Conservation (phyloP, 345 rosid species). For the Populus ilicifolia region DNA sequence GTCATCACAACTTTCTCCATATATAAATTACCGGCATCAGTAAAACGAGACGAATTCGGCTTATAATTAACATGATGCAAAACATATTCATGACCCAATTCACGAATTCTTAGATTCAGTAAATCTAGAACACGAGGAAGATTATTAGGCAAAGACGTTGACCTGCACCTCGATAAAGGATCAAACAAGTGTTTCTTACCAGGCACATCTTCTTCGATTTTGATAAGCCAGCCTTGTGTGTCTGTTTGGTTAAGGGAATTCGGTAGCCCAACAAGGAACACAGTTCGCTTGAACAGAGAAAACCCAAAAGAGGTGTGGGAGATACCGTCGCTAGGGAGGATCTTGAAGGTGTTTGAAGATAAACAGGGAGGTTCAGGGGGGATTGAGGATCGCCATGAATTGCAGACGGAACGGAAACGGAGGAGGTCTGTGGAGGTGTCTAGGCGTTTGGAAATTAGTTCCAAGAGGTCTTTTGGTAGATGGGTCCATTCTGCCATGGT, state of each 20-base stretch:
- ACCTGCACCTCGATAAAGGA: constrained; percentile 54
- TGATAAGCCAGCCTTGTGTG: constrained; percentile 56
- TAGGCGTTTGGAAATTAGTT: constrained; percentile 44
- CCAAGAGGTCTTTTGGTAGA: constrained; percentile 67
- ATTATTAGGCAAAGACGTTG: constrained; percentile 30
- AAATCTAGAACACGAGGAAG: constrained; percentile 53
- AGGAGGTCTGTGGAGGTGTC: constrained; percentile 50
- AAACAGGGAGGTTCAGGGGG: constrained; percentile 34
- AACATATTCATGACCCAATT: constrained; percentile 67
- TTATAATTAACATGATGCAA: constrained; percentile 44
- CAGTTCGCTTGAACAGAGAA: constrained; percentile 59
- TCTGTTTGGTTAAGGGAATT: constrained; percentile 18
- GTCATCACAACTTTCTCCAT: constrained; percentile 73
- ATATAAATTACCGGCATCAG: constrained; percentile 42
- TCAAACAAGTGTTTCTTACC: constrained; percentile 43
- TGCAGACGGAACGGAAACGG: constrained; percentile 78
- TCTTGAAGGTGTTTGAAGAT: constrained; percentile 28
- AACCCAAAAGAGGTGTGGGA: constrained; percentile 45
- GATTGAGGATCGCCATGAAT: constrained; percentile 68
- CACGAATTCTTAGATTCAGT: constrained; percentile 35
- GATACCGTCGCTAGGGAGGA: constrained; percentile 55
- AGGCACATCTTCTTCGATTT: constrained; percentile 45
- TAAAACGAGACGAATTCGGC: constrained; percentile 7
- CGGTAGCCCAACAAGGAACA: constrained; percentile 48
- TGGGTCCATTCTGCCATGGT: constrained; percentile 68